phyloP scores from a whole-genome alignment of 495 filamentous ascomycete genomes.

The Trichoderma virens region DNA sequence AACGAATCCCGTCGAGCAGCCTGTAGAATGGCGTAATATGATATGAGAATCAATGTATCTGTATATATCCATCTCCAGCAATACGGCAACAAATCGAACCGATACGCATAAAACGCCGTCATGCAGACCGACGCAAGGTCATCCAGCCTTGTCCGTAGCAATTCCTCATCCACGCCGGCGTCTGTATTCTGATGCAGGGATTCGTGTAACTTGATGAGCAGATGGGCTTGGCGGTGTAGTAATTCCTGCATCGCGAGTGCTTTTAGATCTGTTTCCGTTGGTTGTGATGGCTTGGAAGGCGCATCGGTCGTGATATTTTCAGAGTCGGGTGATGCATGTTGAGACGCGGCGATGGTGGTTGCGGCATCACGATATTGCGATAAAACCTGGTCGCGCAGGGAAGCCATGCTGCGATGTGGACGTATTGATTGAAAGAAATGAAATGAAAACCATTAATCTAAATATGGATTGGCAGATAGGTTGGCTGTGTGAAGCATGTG shows the following conservation, averaged over 20 bases:
- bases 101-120: slow-evolving; percentile 10
- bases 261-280: not conserved
- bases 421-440: too few species aligned
- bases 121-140: slow-evolving; percentile 9
- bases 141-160: slow-evolving; percentile 3
- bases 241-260: not conserved
- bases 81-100: slow-evolving; percentile 6
- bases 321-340: not conserved
- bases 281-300: not conserved
- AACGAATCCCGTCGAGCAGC: not conserved
- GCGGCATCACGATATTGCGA: not conserved
- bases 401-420: not conserved
- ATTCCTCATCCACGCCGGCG: not conserved
- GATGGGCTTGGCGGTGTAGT: not conserved
- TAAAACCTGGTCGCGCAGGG: not conserved
- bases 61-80: slow-evolving; percentile 12
- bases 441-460: not conserved
- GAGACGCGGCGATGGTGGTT: not conserved
- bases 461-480: too few species aligned
- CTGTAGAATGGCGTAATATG: not conserved
- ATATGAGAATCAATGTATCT: slow-evolving; percentile 9
- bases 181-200: not conserved
- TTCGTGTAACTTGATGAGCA: not conserved
- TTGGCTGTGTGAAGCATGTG: too few species aligned
- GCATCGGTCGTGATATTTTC: not conserved